Conservation (phyloP, 2,329 filamentous ascomycete genomes). For the Microdochium trichocladiopsis region DNA sequence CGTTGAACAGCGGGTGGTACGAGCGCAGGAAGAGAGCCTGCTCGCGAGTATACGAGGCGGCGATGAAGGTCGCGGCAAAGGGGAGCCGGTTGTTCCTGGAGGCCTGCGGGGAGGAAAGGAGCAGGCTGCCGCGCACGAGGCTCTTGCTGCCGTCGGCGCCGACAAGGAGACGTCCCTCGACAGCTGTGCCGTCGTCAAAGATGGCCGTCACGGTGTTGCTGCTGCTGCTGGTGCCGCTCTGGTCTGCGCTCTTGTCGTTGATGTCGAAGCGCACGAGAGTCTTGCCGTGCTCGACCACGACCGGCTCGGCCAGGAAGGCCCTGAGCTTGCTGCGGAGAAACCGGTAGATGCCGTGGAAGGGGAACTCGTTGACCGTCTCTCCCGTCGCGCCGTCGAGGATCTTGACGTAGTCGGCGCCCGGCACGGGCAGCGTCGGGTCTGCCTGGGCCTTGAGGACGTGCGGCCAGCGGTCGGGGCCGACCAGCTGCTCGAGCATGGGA, state of each 20-base stretch:
- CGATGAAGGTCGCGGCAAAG: conserved; percentile 35
- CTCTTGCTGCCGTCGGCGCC: conserved; percentile 26
- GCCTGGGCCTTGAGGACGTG: conserved; percentile 7
- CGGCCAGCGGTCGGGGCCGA: conserved; percentile 13
- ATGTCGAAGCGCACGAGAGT: conserved; percentile 24
- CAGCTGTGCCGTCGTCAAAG: conserved; percentile 21
- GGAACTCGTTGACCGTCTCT: conserved; percentile 6
- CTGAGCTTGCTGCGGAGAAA: conserved; percentile 26
- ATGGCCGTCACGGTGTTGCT: conserved; percentile 14
- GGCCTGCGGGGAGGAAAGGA: conserved; percentile 13
- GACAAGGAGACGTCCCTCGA: conserved; percentile 19
- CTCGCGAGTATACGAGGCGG: conserved; percentile 29
- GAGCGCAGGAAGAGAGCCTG: conserved; percentile 33
- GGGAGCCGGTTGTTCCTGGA: conserved; percentile 28
- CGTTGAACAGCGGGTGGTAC: conserved; percentile 35
- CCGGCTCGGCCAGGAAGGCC: conserved; percentile 20
- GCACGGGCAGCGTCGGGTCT: conserved; percentile 9
- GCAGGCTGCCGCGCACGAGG: conserved; percentile 15
- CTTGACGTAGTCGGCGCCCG: conserved; percentile 3
- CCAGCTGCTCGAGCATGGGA: conserved; percentile 9
- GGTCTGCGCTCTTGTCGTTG: conserved; percentile 8
- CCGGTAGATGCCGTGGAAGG: conserved; percentile 9
- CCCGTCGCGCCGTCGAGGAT: conserved; percentile 14
- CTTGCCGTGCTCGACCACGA: conserved; percentile 30
- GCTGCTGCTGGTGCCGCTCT: conserved; percentile 4